These are phyloP conservation scores for Phialophora chinensis DNA, from an alignment of 2,329 filamentous ascomycete species.

Conservation along the genomic window DNA sequence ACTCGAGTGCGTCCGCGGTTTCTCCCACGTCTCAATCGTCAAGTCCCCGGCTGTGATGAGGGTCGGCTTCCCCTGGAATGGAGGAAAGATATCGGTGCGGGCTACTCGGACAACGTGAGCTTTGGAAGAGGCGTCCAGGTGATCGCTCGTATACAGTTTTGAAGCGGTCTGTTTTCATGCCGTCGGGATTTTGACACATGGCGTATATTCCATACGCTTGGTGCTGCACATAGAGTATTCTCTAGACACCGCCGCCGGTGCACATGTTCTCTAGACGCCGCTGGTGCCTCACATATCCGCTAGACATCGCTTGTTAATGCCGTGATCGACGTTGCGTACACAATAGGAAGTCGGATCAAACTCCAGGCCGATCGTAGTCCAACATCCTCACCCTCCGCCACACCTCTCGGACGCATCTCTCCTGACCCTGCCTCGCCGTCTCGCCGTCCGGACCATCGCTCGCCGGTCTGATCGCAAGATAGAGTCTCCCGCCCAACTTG, in stretches of 20 bases:
- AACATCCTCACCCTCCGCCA: conserved; percentile 72
- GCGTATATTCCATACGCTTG: not conserved
- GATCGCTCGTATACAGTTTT: not conserved
- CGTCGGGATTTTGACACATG: no score
- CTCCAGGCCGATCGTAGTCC: conserved; percentile 67
- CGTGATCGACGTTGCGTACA: not conserved
- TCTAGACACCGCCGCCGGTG: not conserved
- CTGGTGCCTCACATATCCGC: not conserved
- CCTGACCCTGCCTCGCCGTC: conserved; percentile 70
- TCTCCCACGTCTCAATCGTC: not conserved
- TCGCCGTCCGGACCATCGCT: conserved; percentile 63
- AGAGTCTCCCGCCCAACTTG: conserved; percentile 70
- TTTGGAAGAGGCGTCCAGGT: not conserved
- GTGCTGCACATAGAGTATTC: not conserved
- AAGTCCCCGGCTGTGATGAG: not conserved
- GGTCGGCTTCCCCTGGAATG: not conserved
- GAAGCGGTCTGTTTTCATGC: not conserved
- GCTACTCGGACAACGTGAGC: not conserved
- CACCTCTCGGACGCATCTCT: conserved; percentile 72
- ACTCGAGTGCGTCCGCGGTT: not conserved
- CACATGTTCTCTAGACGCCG: not conserved
- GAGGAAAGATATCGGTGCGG: not conserved
- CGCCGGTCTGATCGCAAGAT: conserved; percentile 73
- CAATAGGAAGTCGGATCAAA: not conserved
- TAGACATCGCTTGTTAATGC: not conserved